Conservation (phyloP, 129 eudicot genomes). For the Saposhnikovia divaricata region DNA sequence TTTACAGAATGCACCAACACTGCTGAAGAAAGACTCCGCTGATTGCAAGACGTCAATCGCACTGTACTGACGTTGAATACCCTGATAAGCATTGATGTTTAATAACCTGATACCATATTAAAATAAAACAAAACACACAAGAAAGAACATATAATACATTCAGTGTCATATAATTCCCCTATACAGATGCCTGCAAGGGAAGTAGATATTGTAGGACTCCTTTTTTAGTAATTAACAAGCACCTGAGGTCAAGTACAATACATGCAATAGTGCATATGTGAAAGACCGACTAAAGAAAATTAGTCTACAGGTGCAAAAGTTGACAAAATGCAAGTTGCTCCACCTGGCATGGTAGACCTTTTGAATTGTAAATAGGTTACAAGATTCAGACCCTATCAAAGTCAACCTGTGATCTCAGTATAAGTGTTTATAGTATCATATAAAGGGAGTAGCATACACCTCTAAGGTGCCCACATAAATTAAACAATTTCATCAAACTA, state of each 20-base stretch:
- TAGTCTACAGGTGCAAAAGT: neutral
- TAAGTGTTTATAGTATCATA: neutral
- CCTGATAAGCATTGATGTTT: conserved; percentile 34
- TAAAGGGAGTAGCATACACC: neutral
- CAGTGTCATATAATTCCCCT: neutral
- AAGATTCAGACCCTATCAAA: neutral
- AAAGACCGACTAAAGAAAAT: neutral
- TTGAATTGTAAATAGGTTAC: neutral
- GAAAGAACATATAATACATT: neutral
- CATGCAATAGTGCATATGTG: neutral
- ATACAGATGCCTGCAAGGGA: neutral
- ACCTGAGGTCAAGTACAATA: neutral
- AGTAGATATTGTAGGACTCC: neutral
- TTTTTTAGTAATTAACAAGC: neutral
- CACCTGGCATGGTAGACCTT: neutral
- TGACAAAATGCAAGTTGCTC: neutral
- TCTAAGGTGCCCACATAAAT: neutral
- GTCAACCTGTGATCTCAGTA: neutral
- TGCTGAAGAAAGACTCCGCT: conserved; percentile 53
- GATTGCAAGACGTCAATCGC: conserved; percentile 74
- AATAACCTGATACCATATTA: neutral
- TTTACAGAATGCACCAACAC: conserved; percentile 57
- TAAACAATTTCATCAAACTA: neutral
- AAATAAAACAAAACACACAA: neutral
- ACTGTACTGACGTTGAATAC: conserved; percentile 70